Evolutionary conservation across 495 filamentous ascomycete species (phyloP), one percentile per base, ranked within the genome.

Genomic region (Glutinoglossum americanum): DNA sequence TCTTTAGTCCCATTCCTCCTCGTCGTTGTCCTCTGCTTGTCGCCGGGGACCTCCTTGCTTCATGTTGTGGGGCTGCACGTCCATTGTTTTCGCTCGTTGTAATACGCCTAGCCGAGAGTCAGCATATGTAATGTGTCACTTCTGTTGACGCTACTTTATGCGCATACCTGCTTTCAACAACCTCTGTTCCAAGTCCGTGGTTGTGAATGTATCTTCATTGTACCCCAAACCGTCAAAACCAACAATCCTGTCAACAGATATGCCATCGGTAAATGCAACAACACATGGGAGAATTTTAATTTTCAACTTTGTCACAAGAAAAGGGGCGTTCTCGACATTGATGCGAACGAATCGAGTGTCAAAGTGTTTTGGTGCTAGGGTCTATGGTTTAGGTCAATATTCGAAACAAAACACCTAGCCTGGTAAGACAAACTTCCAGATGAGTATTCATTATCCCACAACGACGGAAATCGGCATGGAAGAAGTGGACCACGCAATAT

Each of bases 251-350:
- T 85, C 84, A 44, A 79, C 76, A 1, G 73, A 72, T 39, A 83
- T 67, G 5, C 84, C 85, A 67, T 84, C 78, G 54, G 80, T 70
- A 61, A 88, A 88, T 25, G 77, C 78, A 61, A 89, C 76, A 55
- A 89, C 80, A 62, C 84, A 89, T 0, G 85, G 85, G 44, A 89
- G 65, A 0, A 88, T 80, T 59, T 80, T 69, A 9, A 89, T 74
- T 51, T 78, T 80, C 51, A 89, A 64, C 58, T 80, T 85, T 60
- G 78, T 76, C 11, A 84, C 81, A 23, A 89, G 66, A 57, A 87
- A 89, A 0, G 84, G 81, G 44, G 81, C 82, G 55, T 84, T 79
- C 37, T 80, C 80, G 48, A 88, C 85, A 62, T 83, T 77, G 19
- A 86, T 81, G 8, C 73, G 72, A 25, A 84, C 70, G 63, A 88